Conservation (phyloP, 2,329 filamentous ascomycete genomes). For the Aspergillus pseudonomiae region DNA sequence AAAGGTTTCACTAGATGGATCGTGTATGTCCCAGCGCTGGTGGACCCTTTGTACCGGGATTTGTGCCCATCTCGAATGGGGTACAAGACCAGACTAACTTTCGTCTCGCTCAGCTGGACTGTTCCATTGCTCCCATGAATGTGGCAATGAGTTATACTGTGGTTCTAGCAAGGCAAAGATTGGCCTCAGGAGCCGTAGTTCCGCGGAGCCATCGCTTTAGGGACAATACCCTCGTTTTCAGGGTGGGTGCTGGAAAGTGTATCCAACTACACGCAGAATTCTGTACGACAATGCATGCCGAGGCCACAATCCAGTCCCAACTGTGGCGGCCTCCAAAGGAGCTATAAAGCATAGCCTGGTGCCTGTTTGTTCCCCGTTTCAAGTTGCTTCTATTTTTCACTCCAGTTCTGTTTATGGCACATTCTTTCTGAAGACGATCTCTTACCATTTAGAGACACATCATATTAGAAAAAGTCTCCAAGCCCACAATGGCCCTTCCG, state of each 20-base stretch:
- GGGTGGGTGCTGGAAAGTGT: not conserved
- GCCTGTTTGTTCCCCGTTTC: not conserved
- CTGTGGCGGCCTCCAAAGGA: not conserved
- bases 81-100: not conserved
- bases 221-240: not conserved
- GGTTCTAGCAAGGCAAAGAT: not conserved
- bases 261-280: not conserved
- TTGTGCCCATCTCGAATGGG: not conserved
- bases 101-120: not conserved
- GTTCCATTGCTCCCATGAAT: not conserved
- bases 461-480: not conserved
- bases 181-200: not conserved
- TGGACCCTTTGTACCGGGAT: slow-evolving; percentile 1
- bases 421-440: not conserved
- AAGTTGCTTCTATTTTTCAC: not conserved
- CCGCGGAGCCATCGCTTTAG: not conserved
- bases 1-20: not conserved
- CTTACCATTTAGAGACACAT: not conserved
- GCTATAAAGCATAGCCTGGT: not conserved
- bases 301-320: not conserved
- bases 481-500: not conserved
- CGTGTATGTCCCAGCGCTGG: not conserved
- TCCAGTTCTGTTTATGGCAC: not conserved
- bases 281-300: not conserved
- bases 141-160: not conserved